These are phyloP conservation scores for Astrothelium macrocarpum DNA, from an alignment of 495 filamentous ascomycete species.

Conservation along the genomic window DNA sequence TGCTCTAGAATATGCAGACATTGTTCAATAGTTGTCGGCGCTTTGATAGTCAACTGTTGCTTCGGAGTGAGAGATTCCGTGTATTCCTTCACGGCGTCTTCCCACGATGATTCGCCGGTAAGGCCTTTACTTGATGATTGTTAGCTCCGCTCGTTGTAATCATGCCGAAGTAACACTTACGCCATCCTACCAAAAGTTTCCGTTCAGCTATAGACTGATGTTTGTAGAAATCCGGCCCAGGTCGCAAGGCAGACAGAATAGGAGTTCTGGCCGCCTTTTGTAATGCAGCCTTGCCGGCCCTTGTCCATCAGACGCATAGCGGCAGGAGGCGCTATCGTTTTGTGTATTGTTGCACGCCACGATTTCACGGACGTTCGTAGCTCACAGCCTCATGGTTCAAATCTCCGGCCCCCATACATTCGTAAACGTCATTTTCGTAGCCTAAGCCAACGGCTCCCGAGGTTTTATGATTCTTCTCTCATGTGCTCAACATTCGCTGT, in stretches of 20 bases:
- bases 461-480: background rate
- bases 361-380: background rate
- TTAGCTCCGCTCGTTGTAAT: background rate
- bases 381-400: background rate
- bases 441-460: background rate
- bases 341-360: background rate
- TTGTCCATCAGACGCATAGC: too few species aligned
- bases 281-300: background rate
- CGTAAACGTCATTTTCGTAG: background rate
- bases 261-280: background rate
- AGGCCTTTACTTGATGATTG: background rate
- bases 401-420: background rate
- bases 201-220: background rate
- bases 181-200: background rate
- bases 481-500: too few species aligned
- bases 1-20: background rate
- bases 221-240: background rate
- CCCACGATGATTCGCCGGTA: background rate
- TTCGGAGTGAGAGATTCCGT: background rate
- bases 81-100: background rate
- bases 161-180: background rate
- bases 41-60: background rate
- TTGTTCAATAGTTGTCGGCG: background rate
- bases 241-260: background rate
- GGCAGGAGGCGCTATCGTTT: background rate